Evolutionary conservation across 192 early-diverging fungal genomes (phyloP), one percentile per base, ranked within the genome.

Genomic region (Coemansia sp.): DNA sequence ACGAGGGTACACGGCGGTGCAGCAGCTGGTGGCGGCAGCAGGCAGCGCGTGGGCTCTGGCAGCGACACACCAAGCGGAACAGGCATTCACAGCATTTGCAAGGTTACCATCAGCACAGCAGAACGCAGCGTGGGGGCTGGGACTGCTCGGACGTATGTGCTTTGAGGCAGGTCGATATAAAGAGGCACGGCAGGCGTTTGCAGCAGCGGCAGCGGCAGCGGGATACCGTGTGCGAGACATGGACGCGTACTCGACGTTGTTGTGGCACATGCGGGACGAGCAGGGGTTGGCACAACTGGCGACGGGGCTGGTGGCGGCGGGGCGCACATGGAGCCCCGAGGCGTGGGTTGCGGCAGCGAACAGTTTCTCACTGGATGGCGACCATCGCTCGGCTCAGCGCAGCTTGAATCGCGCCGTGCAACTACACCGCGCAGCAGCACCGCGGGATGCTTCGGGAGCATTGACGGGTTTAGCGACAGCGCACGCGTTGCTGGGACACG

Each of bases 231-330:
- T 88, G 25, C 83, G 85, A 28, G 88, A 88, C 49, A 90, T 95
- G 90, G 95, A 97, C 56, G 67, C 88, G 7, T 95, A 90, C 64
- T 92, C 92, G 19, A 90, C 90, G 10, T 82, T 87, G 27, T 67
- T 97, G 38, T 97, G 95, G 95, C 94, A 95, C 62, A 68, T 92
- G 54, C 83, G 83, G 50, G 82, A 87, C 62, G 89, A 91, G 24
- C 85, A 85, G n/a, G 73, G 69, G 38, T 79, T 95, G 47, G 87
- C 88, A 12, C 81, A 83, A 49, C 76, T 97, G 41, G 93, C 90
- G 0, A 88, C 94, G 60, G 83, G 87, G 9, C 80, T 97, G 68
- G 81, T 91, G 12, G 79, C 85, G 5, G 59, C 78, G 5, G 86
- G 91, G 32, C 82, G 85, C 34, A 76, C 70, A 10, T 77, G 74